Evolutionary conservation across 2,329 filamentous ascomycete species (phyloP), one percentile per base, ranked within the genome.

Genomic region (Ascocoryne sarcoides): DNA sequence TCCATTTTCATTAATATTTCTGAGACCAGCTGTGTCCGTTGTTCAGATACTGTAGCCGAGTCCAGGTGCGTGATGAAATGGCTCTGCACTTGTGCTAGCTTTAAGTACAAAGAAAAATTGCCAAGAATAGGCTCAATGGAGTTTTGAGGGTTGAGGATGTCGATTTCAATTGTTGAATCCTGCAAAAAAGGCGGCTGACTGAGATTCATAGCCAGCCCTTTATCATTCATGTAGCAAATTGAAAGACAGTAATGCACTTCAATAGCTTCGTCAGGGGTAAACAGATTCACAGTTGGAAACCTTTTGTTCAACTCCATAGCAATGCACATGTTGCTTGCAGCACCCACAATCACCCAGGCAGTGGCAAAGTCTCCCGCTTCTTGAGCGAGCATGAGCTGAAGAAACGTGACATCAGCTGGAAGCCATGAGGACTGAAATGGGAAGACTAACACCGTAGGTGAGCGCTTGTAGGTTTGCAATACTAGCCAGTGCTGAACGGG

Each of bases 141-240:
- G n/a, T 4, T 28, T 12, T 35, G 38, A 8, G 26, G 37, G 5
- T 14, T 30, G 3, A 44, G 23, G 14, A 44, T 17, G 26, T 42
- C 42, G 14, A 41, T 19, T 28, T 47, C 44, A 5, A 47, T 44
- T 12, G n/a, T 14, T 1, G 31, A n/a, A 32, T 47, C 44, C 10
- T 20, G 21, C 3, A 47, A 28, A 18, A 35, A 44, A 15, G 41
- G 17, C 15, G 32, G 30, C 3, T 23, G 23, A 5, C 31, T 35
- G 32, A 47, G 44, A 39, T 47, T 47, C 44, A 47, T 47, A 3
- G 44, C 44, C 16, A 47, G 23, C 12, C 44, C 44, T 34, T 47
- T 47, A 18, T 47, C 44, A 17, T 42, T 39, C 39, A 36, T 41
- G 29, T 47, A 47, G 29, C 38, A 42, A 4, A 39, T 19, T 18